phyloP scores from a whole-genome alignment of 179 eudicot genomes.

The Pouteria campechiana region DNA sequence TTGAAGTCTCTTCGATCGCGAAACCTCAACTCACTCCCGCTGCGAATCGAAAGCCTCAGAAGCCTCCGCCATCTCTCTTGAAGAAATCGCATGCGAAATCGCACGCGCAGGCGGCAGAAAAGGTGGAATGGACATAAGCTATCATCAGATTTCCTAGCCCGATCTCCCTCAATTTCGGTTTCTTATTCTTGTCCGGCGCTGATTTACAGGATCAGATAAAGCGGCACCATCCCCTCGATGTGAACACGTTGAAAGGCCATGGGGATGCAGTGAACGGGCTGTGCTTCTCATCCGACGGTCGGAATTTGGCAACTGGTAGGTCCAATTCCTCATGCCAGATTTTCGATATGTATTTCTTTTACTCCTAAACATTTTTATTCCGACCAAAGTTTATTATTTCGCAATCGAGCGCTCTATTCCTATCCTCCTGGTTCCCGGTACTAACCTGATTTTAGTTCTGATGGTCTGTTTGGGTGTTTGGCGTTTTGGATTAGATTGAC shows the following conservation, averaged over 20 bases:
- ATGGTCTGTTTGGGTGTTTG: too few species aligned
- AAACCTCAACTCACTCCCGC: constrained; percentile 28
- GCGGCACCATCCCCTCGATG: constrained; percentile 88
- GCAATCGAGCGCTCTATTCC: too few species aligned
- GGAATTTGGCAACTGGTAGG: constrained; percentile 84
- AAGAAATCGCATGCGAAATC: constrained; percentile 16
- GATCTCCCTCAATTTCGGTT: not conserved
- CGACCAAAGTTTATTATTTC: too few species aligned
- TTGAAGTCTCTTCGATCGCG: constrained; percentile 64
- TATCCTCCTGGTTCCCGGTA: too few species aligned
- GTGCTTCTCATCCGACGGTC: constrained; percentile 65
- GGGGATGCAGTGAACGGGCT: constrained; percentile 72
- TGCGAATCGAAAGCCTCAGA: constrained; percentile 16
- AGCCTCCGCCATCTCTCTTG: constrained; percentile 27
- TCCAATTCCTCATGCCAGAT: not conserved
- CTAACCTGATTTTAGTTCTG: too few species aligned
- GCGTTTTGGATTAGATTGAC: too few species aligned
- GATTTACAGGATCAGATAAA: constrained; percentile 52
- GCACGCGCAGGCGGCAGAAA: constrained; percentile 51
- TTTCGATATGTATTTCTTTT: not conserved
- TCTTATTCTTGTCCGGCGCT: constrained; percentile 1
- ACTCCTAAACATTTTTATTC: not conserved
- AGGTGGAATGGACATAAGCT: constrained; percentile 35
- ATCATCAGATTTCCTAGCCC: not conserved
- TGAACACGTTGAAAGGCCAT: constrained; percentile 97